Base-by-base conservation (phyloP, 192 early-diverging fungal species). In the Spizellomyces punctatus region DNA sequence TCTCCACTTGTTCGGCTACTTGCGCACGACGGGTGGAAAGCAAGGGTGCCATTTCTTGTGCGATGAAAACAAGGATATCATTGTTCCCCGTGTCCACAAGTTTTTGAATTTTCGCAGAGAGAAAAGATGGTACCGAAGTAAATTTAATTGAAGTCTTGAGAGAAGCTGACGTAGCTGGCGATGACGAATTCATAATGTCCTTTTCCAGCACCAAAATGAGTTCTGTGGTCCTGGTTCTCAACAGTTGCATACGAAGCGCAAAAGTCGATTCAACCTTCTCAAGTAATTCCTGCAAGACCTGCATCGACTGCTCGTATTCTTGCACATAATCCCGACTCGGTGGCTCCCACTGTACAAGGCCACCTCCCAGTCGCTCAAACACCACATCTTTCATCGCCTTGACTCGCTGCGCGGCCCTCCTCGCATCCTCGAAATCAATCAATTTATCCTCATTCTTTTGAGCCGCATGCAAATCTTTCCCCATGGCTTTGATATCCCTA, bases 31-130 rank as follows among this genome's bases (percentile, higher is more conserved):
- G 46, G 8, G 43, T 27, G 21, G 50, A 10, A 46, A 72, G 22
- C 14, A 58, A n/a, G 7, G 71, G 71, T 6, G 43, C 22, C 8
- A 65, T 43, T 7, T 56, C 14, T 17, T 63, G 46, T 42, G 47
- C 50, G 55, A 72, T 64, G 45, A 57, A 72, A 2, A 42, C 43
- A 12, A 65, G 52, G 48, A 72, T 57, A 10, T 47, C 62, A 14
- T 72, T 63, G 27, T 46, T 72, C 9, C 42, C 63, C 17, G 22
- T 60, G 41, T 65, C 63, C n/a, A 72, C 46, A 8, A 64, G 19
- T 6, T 50, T 43, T 7, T 44, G 45, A 12, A 58, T 60, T 44
- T 46, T 60, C 58, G 43, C 41, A 43, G 63, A 45, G 6, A 71
- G 58, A 42, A 60, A 71, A 8, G 27, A 46, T 12, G 69, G 69